phyloP scores from a whole-genome alignment of 352 stramenopile species.

The Globisporangium orthogonon region DNA sequence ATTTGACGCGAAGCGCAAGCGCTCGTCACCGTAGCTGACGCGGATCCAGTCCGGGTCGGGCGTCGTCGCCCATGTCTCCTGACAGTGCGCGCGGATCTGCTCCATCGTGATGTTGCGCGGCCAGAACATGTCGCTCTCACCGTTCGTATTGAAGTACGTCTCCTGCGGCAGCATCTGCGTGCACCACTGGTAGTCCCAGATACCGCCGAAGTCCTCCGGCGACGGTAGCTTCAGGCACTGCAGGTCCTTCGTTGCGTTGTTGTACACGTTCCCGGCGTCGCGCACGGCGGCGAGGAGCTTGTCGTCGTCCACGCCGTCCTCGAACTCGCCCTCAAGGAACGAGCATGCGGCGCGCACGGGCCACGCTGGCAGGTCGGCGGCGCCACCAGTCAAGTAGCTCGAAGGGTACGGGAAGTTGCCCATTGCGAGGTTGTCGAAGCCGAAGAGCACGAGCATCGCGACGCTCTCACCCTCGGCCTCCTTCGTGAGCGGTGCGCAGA shows the following conservation, averaged over 20 bases:
- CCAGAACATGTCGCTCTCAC: conserved; percentile 92
- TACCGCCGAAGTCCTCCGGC: conserved; percentile 71
- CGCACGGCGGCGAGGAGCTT: conserved; percentile 43
- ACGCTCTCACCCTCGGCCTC: conserved; percentile 46
- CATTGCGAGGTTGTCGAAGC: conserved; percentile 93
- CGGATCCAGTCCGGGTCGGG: conserved; percentile 75
- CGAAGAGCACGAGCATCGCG: conserved; percentile 69
- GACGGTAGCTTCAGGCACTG: conserved; percentile 70
- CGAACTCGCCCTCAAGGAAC: conserved; percentile 46
- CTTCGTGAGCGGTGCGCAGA: conserved; percentile 54
- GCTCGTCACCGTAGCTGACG: conserved; percentile 62
- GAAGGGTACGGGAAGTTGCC: conserved; percentile 94
- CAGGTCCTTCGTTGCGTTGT: conserved; percentile 81
- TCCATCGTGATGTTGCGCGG: conserved; percentile 50
- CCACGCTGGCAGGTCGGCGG: conserved; percentile 81
- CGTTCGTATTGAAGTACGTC: conserved; percentile 87
- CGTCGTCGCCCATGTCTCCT: conserved; percentile 51
- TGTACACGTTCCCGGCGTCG: conserved; percentile 78
- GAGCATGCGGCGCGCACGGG: conserved; percentile 89
- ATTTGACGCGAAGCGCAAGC: conserved; percentile 75
- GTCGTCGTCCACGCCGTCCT: conserved; percentile 19
- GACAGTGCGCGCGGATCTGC: conserved; percentile 54
- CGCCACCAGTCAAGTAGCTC: conserved; percentile 87
- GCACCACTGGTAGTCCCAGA: conserved; percentile 92
- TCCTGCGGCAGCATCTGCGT: conserved; percentile 89